These are phyloP conservation scores for Neurospora pannonica DNA, from an alignment of 495 filamentous ascomycete species.

Conservation along the genomic window DNA sequence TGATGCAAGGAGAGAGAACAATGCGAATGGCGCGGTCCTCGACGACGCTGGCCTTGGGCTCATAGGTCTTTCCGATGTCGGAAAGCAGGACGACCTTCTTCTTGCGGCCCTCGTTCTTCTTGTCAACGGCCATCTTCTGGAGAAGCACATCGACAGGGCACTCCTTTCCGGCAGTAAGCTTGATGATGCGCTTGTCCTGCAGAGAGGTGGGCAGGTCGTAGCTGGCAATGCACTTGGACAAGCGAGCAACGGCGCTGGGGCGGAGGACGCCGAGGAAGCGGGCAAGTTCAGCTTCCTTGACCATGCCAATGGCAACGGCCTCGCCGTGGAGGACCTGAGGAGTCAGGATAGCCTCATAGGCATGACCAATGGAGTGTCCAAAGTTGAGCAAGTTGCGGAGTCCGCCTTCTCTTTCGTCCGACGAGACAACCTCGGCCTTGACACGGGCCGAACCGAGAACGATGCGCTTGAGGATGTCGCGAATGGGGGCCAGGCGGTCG, in stretches of 20 bases:
- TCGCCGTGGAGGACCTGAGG: slow-evolving; percentile 95
- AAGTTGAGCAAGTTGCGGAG: slow-evolving; percentile 93
- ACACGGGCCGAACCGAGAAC: slow-evolving; percentile 81
- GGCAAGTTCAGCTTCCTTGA: slow-evolving; percentile 90
- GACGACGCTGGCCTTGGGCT: slow-evolving; percentile 79
- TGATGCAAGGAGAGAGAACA: slow-evolving; percentile 71
- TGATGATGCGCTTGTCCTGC: slow-evolving; percentile 73
- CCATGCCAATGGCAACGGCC: slow-evolving; percentile 94
- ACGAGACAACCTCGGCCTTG: slow-evolving; percentile 88
- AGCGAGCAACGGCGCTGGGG: slow-evolving; percentile 76
- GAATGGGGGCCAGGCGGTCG: slow-evolving; percentile 57
- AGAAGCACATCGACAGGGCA: slow-evolving; percentile 87
- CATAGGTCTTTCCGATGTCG: slow-evolving; percentile 77
- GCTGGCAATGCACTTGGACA: slow-evolving; percentile 86
- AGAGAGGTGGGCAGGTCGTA: slow-evolving; percentile 86
- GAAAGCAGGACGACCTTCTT: slow-evolving; percentile 97
- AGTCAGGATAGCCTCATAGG: slow-evolving; percentile 89
- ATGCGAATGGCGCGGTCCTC: slow-evolving; percentile 77
- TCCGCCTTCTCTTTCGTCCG: slow-evolving; percentile 89
- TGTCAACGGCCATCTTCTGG: slow-evolving; percentile 91
- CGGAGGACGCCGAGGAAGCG: slow-evolving; percentile 82
- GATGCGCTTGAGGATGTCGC: slow-evolving; percentile 70
- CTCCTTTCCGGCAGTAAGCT: slow-evolving; percentile 74
- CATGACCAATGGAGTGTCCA: slow-evolving; percentile 96
- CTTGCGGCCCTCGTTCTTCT: slow-evolving; percentile 93